Base-by-base conservation (phyloP, 2,329 filamentous ascomycete genomes). In the Ophiostoma montium region DNA sequence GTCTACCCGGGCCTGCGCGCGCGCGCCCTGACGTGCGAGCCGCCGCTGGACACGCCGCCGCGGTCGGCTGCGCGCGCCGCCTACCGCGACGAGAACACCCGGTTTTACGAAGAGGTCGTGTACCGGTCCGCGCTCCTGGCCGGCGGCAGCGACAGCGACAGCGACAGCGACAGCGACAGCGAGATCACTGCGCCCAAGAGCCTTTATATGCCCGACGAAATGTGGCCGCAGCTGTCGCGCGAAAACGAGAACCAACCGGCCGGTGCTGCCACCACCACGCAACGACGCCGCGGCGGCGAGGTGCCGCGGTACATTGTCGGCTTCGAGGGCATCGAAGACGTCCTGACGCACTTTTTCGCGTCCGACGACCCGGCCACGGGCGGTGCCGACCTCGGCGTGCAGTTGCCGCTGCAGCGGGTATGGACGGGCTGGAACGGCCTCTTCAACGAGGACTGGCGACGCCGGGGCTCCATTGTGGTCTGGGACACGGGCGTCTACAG, bases 1-100 rank as follows among this genome's bases (percentile, higher is more conserved):
- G 71, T 94, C 53, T 77, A 92, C 60, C 77, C 86, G 0, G 67
- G 70, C 30, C 78, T 95, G 48, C 67, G 77, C 51, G 88, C 87
- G 4, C 89, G 89, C 71, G 90, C 89, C 0, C 70, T 96, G 15
- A 84, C 84, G 6, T 98, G 92, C 64, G 89, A 95, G 57, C 92
- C 92, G 2, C 92, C 92, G 0, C 67, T 98, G 12, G 68, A 82
- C 57, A 76, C 77, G 0, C 62, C 62, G 2, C 71, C 88, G 0
- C 69, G 73, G 23, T 70, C 75, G 0, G 63, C 65, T 6, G 75
- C 85, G 60, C 78, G 89, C 38, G 69, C 67, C 1, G 60, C 60
- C 2, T 98, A 98, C 64, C 68, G 83, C 15, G 89, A 95, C 62
- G 90, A 98, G 68, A 89, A 88, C 8, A 89, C 95, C 62, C 74